Conservation (phyloP, 192 early-diverging fungal species). For the Coemansia sp. region DNA sequence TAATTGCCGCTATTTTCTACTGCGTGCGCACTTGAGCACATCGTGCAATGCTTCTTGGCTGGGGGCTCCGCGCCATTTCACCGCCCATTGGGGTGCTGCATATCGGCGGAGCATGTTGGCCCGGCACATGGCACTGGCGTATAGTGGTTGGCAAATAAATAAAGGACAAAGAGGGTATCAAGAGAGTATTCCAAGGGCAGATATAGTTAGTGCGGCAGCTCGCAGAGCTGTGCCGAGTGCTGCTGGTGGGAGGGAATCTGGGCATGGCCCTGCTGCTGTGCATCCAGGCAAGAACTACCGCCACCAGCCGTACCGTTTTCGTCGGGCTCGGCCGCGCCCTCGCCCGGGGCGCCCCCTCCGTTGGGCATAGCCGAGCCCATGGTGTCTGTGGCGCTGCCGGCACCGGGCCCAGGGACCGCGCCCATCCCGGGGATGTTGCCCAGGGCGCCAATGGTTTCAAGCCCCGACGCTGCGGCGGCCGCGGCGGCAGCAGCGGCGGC, state of each 20-base stretch:
- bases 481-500: conserved; percentile 28
- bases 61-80: too few species aligned
- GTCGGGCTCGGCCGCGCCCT: conserved; percentile 3
- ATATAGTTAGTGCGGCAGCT: conserved; percentile 26
- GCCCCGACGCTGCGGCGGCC: conserved; percentile 21
- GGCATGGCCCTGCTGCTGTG: conserved; percentile 16
- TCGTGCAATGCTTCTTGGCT: too few species aligned
- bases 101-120: too few species aligned
- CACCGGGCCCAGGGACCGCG: conserved; percentile 1
- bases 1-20: too few species aligned
- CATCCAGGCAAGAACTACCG: conserved; percentile 18
- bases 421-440: conserved; percentile 24
- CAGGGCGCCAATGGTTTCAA: conserved; percentile 17
- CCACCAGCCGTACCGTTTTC: conserved; percentile 14
- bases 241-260: conserved; percentile 40
- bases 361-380: conserved; percentile 15
- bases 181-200: background rate
- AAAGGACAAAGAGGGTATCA: conserved; percentile 3
- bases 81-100: too few species aligned
- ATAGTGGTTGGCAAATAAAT: conserved; percentile 1
- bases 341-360: conserved; percentile 7
- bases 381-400: background rate
- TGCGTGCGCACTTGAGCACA: too few species aligned
- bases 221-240: conserved; percentile 44
- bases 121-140: background rate